phyloP scores from a whole-genome alignment of 2,329 filamentous ascomycete genomes.

The Aspergillus nomiae region DNA sequence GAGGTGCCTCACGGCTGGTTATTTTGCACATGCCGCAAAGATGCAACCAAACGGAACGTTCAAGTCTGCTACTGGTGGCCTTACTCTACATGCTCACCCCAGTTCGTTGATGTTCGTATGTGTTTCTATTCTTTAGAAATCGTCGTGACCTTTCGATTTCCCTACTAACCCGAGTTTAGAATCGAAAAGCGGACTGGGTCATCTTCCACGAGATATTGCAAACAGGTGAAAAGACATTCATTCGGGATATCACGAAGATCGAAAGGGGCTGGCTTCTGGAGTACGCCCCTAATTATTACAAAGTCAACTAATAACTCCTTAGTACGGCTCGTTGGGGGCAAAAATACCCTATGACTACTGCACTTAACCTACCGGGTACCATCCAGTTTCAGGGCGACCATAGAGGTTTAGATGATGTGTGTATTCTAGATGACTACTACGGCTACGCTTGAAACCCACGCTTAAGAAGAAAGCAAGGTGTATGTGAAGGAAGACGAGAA shows the following conservation, averaged over 20 bases:
- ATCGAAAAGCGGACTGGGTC: slow-evolving; percentile 94
- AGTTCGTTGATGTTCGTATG: slow-evolving; percentile 84
- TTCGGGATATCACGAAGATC: slow-evolving; percentile 89
- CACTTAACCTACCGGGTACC: not conserved
- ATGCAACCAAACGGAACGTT: slow-evolving; percentile 95
- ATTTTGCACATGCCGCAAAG: slow-evolving; percentile 87
- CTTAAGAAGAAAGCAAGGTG: not conserved
- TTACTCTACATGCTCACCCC: slow-evolving; percentile 82
- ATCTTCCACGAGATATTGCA: slow-evolving; percentile 94
- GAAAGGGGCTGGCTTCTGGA: slow-evolving; percentile 91
- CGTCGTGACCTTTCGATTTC: not conserved
- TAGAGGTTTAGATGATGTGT: not conserved
- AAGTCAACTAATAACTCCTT: slow-evolving; percentile 46
- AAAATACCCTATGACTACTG: not conserved
- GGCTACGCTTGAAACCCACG: not conserved
- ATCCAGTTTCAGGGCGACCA: not conserved
- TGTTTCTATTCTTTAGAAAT: slow-evolving; percentile 19
- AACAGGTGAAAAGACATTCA: slow-evolving; percentile 83
- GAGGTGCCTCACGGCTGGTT: slow-evolving; percentile 83
- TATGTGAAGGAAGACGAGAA: not conserved
- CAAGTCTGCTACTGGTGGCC: slow-evolving; percentile 77
- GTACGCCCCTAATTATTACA: slow-evolving; percentile 83
- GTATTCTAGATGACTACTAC: not conserved
- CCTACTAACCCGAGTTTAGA: slow-evolving; percentile 46
- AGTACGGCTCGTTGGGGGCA: not conserved